A percentile compares a stretch with the other conserved stretches of the same genome.
Evolutionary conservation across 1,284 basidiomycete genomes (phyloP).

Genomic region (Leccinum variabile): DNA sequence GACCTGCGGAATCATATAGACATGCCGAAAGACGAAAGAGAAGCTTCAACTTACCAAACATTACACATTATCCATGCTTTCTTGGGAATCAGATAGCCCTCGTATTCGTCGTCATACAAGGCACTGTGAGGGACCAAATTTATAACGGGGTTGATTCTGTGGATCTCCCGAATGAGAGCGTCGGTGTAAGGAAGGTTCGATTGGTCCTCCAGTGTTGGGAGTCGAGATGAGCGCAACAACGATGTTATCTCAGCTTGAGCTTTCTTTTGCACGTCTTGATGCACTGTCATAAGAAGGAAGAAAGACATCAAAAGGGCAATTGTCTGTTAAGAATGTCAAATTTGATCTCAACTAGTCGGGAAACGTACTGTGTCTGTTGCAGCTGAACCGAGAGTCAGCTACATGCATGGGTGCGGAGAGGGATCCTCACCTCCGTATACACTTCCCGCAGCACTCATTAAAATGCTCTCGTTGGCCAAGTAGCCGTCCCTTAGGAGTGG

Average conservation of each 20-base stretch:
- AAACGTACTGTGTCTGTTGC: slow-evolving; percentile 13
- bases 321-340: slow-evolving; percentile 16
- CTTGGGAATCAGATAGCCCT: slow-evolving; percentile 13
- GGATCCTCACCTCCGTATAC: slow-evolving; percentile 14
- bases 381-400: slow-evolving; percentile 7
- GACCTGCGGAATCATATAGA: slow-evolving; percentile 6
- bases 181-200: slow-evolving; percentile 24
- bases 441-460: slow-evolving; percentile 16
- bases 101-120: slow-evolving; percentile 19
- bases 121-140: slow-evolving; percentile 16
- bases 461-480: slow-evolving; percentile 8
- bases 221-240: slow-evolving; percentile 16
- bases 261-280: slow-evolving; percentile 14
- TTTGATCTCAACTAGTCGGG: neutral
- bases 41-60: slow-evolving; percentile 6
- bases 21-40: neutral
- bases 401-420: neutral
- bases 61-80: slow-evolving; percentile 13
- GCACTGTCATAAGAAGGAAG: slow-evolving; percentile 27
- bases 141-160: slow-evolving; percentile 18
- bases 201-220: slow-evolving; percentile 27
- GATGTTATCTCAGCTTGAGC: slow-evolving; percentile 18
- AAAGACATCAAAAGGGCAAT: slow-evolving; percentile 25
- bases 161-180: slow-evolving; percentile 25
- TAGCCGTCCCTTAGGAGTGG: neutral